Conservation (phyloP, 2,329 filamentous ascomycete species). For the Phialophora macrospora region DNA sequence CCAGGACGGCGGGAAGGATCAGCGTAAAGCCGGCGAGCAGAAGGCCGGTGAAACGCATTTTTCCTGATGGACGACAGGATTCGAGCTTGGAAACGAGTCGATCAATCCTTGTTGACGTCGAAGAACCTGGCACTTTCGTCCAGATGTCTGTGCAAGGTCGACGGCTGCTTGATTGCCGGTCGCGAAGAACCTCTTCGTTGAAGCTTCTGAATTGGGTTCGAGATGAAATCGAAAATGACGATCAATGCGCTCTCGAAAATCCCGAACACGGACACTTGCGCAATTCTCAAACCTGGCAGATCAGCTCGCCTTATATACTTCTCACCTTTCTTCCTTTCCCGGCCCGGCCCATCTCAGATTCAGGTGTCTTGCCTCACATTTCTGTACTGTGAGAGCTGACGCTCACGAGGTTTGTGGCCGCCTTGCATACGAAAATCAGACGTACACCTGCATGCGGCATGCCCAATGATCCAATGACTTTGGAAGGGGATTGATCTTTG, state of each 20-base stretch:
- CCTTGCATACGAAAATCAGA: neutral
- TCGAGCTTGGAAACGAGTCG: neutral
- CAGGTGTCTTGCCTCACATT: neutral
- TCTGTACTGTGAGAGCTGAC: neutral
- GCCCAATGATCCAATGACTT: too few relatives aligned
- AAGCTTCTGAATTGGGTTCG: neutral
- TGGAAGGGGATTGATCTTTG: too few relatives aligned
- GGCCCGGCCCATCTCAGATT: neutral
- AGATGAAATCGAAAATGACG: neutral
- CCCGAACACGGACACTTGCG: conserved; percentile 1
- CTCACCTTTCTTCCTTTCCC: neutral
- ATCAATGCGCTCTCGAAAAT: neutral
- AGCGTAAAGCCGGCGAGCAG: conserved; percentile 21
- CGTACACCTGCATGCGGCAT: too few relatives aligned
- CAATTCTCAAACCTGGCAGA: neutral
- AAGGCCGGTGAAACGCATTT: conserved; percentile 20
- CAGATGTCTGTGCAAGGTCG: neutral
- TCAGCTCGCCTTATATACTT: conserved; percentile 11
- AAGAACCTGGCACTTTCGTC: neutral
- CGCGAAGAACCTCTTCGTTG: neutral
- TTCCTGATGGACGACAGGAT: neutral
- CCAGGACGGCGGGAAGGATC: conserved; percentile 11
- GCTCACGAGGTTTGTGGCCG: conserved; percentile 10
- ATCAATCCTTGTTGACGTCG: neutral
- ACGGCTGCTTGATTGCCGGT: neutral